Evolutionary conservation across 208 protist genomes (phyloP), one percentile per base, ranked within the genome.

Genomic region (Paratrypanosoma confusum): DNA sequence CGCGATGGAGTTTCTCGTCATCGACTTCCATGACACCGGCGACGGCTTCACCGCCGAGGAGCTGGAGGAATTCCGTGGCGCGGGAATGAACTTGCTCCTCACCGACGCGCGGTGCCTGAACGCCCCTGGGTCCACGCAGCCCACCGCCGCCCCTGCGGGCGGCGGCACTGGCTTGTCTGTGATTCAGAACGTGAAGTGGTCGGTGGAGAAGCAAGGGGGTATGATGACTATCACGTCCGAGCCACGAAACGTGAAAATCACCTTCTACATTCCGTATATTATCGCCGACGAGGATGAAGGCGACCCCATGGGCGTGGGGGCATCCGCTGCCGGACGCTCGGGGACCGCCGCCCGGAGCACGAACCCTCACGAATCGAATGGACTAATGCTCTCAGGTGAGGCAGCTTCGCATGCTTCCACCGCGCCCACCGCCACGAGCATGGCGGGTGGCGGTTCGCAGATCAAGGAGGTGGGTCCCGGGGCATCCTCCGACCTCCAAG

Each of bases 171-270:
- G 37, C 29, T 36, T 31, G 2, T 17, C 20, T 20, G 37, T 17
- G 8, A 20, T n/a, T 3, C 34, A 47, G 41, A 26, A 36, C 20
- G 18, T 47, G n/a, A n/a, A n/a, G n/a, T n/a, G n/a, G 8, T 66
- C 65, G n/a, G 67, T 92, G 16, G 73, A 87, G 63, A 44, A 82
- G 37, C 78, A 87, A 41, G 83, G 83, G 35, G 83, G 79, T 27
- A 85, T 67, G 33, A 62, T 92, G 47, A 60, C 59, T 29, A 65
- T 88, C 22, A 17, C 40, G 3, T 63, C 55, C 33, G 25, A 46
- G 23, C 45, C 45, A 11, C 37, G 53, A 7, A 14, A 60, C 25
- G 51, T 44, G 0, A 79, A 69, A 55, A 60, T 92, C 18, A 27
- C 61, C 25, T 84, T 89, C 41, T 48, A 79, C 20, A 66, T 92